Conservation (phyloP, 192 early-diverging fungal species). For the Obelidium mucronatum region DNA sequence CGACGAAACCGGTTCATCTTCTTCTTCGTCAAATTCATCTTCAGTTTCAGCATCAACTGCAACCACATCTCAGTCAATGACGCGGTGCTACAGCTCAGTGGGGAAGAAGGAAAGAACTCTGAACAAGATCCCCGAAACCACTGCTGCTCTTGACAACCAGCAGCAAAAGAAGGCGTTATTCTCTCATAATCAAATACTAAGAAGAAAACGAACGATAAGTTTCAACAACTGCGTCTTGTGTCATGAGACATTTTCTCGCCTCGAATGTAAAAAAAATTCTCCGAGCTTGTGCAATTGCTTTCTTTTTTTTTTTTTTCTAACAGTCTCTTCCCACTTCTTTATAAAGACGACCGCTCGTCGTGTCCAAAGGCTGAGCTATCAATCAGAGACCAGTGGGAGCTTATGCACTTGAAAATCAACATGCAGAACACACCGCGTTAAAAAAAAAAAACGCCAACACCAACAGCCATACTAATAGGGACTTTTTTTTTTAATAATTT, state of each 20-base stretch:
- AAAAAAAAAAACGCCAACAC: neutral
- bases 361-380: neutral
- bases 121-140: too few relatives aligned
- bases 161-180: too few relatives aligned
- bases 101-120: too few relatives aligned
- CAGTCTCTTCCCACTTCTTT: neutral
- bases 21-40: too few relatives aligned
- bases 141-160: too few relatives aligned
- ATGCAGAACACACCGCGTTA: neutral
- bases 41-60: too few relatives aligned
- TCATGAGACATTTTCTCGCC: neutral
- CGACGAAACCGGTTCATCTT: too few relatives aligned
- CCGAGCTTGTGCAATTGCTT: too few relatives aligned
- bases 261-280: neutral
- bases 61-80: too few relatives aligned
- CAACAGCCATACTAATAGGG: neutral
- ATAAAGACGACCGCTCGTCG: conserved; percentile 1
- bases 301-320: neutral
- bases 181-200: too few relatives aligned
- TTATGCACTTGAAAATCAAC: neutral
- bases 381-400: neutral
- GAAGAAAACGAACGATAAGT: neutral
- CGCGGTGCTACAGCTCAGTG: too few relatives aligned
- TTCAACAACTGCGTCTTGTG: neutral
- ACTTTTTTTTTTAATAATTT: neutral